Evolutionary conservation across 805 yeast genomes (phyloP), one percentile per base, ranked within the genome.

Genomic region (Yamadazyma scolyti): DNA sequence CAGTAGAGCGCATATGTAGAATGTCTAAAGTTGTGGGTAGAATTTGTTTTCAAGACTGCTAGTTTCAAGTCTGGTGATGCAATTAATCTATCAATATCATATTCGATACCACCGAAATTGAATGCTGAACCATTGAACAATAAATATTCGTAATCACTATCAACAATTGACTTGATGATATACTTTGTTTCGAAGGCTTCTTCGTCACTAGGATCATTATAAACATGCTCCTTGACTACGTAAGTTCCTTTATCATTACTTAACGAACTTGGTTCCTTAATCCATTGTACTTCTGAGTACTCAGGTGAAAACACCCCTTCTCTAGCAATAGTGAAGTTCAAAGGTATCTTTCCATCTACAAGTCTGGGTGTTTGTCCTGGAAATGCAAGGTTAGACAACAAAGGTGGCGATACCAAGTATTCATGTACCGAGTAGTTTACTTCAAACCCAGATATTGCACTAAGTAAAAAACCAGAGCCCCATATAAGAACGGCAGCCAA

Each of bases 21-120:
- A 50, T 86, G 87, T 42, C 96, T 70, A 71, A 79, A 86, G 41
- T 79, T 76, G 25, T 76, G 75, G 9, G 72, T 67, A 25, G 75
- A 65, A 42, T 81, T 74, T 1, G 89, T 76, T 33, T 74, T 71
- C 16, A 84, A 54, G 19, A 83, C 47, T 0, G 85, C 82, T 38
- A 57, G 62, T 20, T 61, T 52, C 48, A 83, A 63, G 55, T 83
- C 73, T 23, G 89, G 86, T 20, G 88, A 79, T 3, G 88, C 82
- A 1, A 62, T 65, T 15, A 82, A 60, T 13, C 58, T 58, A 30
- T 75, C 79, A 19, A 84, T 72, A 0, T 56, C 56, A 43, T 71
- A 73, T 9, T 54, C 52, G 1, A 42, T 37, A 3, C 61, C 69
- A 1, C 65, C 55, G 36, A 55, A 63, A 1, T 37, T 42, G 42